Base-by-base conservation (phyloP, 768 basidiomycete genomes). In the Podaxis sp. region DNA sequence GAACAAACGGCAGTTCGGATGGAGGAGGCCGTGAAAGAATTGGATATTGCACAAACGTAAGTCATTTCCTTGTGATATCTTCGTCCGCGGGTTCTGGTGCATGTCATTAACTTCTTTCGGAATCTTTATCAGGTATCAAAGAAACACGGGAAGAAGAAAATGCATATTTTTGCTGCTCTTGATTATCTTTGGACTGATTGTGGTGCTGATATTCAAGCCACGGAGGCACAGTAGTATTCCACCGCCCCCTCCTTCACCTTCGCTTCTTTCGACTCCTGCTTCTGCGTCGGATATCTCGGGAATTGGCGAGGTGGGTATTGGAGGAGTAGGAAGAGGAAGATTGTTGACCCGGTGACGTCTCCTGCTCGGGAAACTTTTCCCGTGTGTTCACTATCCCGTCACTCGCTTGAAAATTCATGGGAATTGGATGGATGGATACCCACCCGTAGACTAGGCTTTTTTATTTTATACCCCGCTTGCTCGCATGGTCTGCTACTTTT, bases 121-220 rank as follows among this genome's bases (percentile, higher is more conserved):
- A 48, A 52, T 63, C 44, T 64, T 46, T 38, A 52, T 54, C 73
- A 95, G 93, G 66, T 96, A 98, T 76, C 97, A 99, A 78, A 89
- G 89, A 71, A 95, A 91, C 70, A 95, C 96, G 2, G 95, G 96
- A 46, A 84, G 93, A 70, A 84, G 96, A 76, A 89, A 91, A 73
- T 94, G 95, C 75, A 99, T 99, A 62, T 90, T 99, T 72, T 82
- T 99, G 52, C 84, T 99, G 44, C 65, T 98, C 52, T 83, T 99
- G 40, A 84, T 96, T 71, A 96, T 99, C 69, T 84, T 95, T 70
- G 93, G 90, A 13, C 84, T 95, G 61, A 83, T 96, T 69, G 69
- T 98, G 65, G 85, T 95, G 54, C 83, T 99, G 70, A 90, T 98
- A 63, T 93, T 96, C 81, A 98, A 97, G 79, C 95, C 96, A 49